Evolutionary conservation across 768 basidiomycete genomes (phyloP).

Genomic region (Podaxis sp.): DNA sequence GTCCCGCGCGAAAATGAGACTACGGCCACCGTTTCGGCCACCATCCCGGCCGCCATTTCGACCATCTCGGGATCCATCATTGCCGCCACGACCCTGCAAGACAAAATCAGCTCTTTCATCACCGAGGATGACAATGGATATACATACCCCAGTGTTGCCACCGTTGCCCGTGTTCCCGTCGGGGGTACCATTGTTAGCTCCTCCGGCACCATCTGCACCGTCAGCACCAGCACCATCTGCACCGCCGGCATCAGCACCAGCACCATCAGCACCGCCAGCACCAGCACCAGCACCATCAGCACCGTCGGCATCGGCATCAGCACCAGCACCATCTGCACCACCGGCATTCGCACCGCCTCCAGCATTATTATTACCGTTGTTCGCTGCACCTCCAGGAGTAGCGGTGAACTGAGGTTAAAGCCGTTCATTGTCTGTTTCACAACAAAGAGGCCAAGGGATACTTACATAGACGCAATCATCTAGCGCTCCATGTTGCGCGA

Average conservation of each 20-base stretch:
- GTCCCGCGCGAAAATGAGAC: not conserved
- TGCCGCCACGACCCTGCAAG: too few relatives aligned
- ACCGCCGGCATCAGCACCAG: constrained; percentile 8
- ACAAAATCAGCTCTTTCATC: not conserved
- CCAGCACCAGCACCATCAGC: not conserved
- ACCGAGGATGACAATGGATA: not conserved
- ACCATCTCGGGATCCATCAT: not conserved
- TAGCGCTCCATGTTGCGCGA: constrained; percentile 54
- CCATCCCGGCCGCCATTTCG: not conserved
- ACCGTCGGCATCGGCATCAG: not conserved
- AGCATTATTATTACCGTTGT: constrained; percentile 14
- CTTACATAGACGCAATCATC: constrained; percentile 62
- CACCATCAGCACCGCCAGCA: constrained; percentile 5
- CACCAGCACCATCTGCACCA: constrained; percentile 14
- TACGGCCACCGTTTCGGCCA: constrained; percentile 1
- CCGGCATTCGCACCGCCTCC: constrained; percentile 9
- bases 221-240: constrained; percentile 1
- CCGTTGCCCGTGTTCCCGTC: not conserved
- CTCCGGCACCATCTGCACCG: not conserved
- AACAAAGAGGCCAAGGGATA: constrained; percentile 14
- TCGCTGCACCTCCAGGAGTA: constrained; percentile 15
- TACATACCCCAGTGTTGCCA: constrained; percentile 6
- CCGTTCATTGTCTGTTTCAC: not conserved
- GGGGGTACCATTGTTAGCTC: not conserved
- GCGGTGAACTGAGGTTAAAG: constrained; percentile 30